Percentiles rank a stretch among this genome's conserved stretches.
These are phyloP conservation scores for Exserohilum turcica DNA, from an alignment of 2,329 filamentous ascomycete genomes.

Conservation along the genomic window DNA sequence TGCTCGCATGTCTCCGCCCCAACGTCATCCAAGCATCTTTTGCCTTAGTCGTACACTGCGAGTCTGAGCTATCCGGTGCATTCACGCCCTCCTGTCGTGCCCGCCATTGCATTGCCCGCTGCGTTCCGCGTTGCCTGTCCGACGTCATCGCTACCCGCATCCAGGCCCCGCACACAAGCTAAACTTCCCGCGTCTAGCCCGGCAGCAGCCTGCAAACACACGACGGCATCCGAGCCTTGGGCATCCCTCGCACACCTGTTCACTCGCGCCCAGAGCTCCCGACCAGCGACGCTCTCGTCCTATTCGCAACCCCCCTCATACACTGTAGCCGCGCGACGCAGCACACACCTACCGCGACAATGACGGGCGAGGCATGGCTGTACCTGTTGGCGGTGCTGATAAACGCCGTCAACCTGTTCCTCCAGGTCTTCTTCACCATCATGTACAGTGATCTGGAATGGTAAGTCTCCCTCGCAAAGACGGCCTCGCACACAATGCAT, in stretches of 20 bases:
- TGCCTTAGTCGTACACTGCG: constrained; percentile 23
- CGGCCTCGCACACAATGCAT: not conserved
- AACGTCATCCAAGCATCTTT: constrained; percentile 45
- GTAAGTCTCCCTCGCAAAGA: constrained; percentile 62
- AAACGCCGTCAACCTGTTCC: constrained; percentile 99
- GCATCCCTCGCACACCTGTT: constrained; percentile 18
- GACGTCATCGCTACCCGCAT: constrained; percentile 32
- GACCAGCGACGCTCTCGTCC: constrained; percentile 18
- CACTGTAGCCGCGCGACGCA: constrained; percentile 24
- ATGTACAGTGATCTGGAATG: constrained; percentile 99
- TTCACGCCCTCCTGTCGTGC: constrained; percentile 6
- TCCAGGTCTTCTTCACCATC: constrained; percentile 99
- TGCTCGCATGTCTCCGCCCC: constrained; percentile 28
- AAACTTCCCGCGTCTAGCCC: constrained; percentile 44
- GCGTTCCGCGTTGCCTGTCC: constrained; percentile 3
- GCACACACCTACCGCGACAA: constrained; percentile 56
- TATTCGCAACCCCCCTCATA: constrained; percentile 10
- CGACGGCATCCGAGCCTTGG: constrained; percentile 35
- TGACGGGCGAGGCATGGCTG: constrained; percentile 98
- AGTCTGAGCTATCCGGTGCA: constrained; percentile 14
- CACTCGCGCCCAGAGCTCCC: constrained; percentile 17
- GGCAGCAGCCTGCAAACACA: constrained; percentile 40
- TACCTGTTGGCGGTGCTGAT: constrained; percentile 97
- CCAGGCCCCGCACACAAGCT: constrained; percentile 40
- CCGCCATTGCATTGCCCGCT: constrained; percentile 8